Base-by-base conservation (phyloP, 164 flowering plant species). In the Vitis rupestris region DNA sequence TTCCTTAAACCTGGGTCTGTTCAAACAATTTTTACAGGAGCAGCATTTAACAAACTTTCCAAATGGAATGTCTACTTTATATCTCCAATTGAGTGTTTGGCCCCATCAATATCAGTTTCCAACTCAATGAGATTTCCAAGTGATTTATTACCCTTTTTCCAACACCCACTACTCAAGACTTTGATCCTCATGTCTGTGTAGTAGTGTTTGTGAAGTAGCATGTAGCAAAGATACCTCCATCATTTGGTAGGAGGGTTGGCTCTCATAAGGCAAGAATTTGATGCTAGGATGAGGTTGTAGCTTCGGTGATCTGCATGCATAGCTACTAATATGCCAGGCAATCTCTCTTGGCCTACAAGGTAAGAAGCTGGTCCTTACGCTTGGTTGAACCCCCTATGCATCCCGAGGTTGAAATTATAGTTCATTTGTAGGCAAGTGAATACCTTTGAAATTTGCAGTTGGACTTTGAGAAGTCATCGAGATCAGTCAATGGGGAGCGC, bases 361-460 rank as follows among this genome's bases (percentile, higher is more conserved):
- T 57, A 16, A 19, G 59, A 57, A 57, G 19, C 59, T 17, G 59
- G 59, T 16, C 30, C 29, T 57, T 57, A 16, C 19, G n/a, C 15
- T 13, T n/a, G 59, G 59, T 57, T 57, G 59, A 27, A 53, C 56
- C 56, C 56, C 56, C 14, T 6, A n/a, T 8, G 29, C 10, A 16
- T 7, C 29, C 10, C 59, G 17, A 8, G 17, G 17, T 27, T 17
- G 59, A 16, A 57, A 17, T 57, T 57, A 27, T 57, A 9, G 59
- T 16, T 19, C 27, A 19, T 57, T 10, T 57, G 59, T 57, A 19
- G 59, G 29, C 10, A 37, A 37, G 44, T 37, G 44, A 37, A 30
- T 30, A 44, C n/a, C 12, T 59, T 59, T 29, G 47, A 27, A 29
- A 44, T 59, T 27, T 59, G 61, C 61, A 16, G 61, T 61, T 61